Conservation (phyloP, 805 yeast genomes). For the Kazachstania viticola region DNA sequence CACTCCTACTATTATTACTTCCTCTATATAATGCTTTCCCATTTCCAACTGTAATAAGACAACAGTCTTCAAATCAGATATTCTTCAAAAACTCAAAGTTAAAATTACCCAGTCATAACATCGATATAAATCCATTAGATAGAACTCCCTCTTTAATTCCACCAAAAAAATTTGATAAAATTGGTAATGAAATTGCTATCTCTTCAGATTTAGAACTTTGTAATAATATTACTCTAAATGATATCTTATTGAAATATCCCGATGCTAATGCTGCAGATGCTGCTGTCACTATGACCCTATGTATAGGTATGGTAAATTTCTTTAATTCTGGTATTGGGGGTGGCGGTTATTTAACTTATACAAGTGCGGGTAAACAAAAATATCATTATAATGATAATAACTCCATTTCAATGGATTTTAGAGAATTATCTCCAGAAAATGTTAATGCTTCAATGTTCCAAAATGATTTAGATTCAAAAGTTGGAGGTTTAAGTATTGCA, state of each 20-base stretch:
- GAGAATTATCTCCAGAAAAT: slow-evolving; percentile 72
- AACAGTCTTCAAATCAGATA: too few species aligned
- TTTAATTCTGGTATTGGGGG: slow-evolving; percentile 90
- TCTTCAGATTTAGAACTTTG: slow-evolving; percentile 30
- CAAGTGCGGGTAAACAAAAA: too few species aligned
- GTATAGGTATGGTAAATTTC: slow-evolving; percentile 75
- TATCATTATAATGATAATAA: slow-evolving; percentile 30
- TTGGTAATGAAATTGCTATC: slow-evolving; percentile 23
- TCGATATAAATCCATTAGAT: slow-evolving; percentile 29
- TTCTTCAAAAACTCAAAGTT: too few species aligned
- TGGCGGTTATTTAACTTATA: slow-evolving; percentile 58
- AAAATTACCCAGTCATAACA: too few species aligned
- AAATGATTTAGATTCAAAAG: slow-evolving; percentile 38
- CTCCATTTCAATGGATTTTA: slow-evolving; percentile 62
- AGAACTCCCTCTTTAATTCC: slow-evolving; percentile 30
- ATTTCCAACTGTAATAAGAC: too few species aligned
- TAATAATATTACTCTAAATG: slow-evolving; percentile 17
- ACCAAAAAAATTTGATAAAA: slow-evolving; percentile 12
- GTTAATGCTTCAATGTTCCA: slow-evolving; percentile 59
- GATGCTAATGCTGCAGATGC: slow-evolving; percentile 88
- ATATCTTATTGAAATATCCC: slow-evolving; percentile 20
- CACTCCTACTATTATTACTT: too few species aligned
- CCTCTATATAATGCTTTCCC: too few species aligned
- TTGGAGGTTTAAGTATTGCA: slow-evolving; percentile 83
- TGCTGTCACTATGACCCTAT: slow-evolving; percentile 75